A percentile compares a stretch with the other conserved stretches of the same genome.
Evolutionary conservation across 2,329 filamentous ascomycete species (phyloP).

Genomic region (Gaeumannomyces sp.): DNA sequence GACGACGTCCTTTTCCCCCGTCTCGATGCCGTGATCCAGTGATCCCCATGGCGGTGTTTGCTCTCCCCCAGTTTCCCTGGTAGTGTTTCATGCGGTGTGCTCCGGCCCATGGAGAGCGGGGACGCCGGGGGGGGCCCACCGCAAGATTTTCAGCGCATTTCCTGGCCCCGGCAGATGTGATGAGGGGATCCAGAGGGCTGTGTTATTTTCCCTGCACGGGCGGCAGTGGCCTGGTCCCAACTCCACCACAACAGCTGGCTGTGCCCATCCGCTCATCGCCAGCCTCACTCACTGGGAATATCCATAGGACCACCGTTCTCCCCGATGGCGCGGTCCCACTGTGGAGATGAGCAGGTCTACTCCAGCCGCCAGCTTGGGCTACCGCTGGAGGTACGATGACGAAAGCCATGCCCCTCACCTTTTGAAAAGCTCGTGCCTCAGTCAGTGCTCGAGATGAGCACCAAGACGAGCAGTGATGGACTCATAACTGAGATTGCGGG

Average conservation of each 20-base stretch:
- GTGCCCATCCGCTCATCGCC: neutral
- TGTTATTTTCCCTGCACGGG: neutral
- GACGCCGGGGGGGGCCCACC: neutral
- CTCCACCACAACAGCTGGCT: neutral
- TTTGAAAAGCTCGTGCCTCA: neutral
- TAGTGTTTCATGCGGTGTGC: constrained; percentile 1
- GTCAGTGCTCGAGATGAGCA: neutral
- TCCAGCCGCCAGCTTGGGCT: neutral
- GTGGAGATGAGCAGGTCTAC: neutral
- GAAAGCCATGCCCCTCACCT: neutral
- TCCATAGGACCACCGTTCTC: neutral
- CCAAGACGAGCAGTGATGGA: neutral
- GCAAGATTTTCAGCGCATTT: neutral
- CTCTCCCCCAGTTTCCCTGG: neutral
- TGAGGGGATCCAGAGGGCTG: neutral
- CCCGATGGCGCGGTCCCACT: neutral
- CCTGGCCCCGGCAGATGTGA: neutral
- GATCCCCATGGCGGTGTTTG: neutral
- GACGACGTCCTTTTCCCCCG: neutral
- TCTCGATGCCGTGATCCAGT: neutral
- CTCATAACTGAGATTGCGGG: neutral
- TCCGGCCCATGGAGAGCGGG: neutral
- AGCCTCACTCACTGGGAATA: neutral
- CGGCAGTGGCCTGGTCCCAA: neutral
- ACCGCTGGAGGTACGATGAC: neutral